Base-by-base conservation (phyloP, 768 basidiomycete species). In the Podaxis sp. region DNA sequence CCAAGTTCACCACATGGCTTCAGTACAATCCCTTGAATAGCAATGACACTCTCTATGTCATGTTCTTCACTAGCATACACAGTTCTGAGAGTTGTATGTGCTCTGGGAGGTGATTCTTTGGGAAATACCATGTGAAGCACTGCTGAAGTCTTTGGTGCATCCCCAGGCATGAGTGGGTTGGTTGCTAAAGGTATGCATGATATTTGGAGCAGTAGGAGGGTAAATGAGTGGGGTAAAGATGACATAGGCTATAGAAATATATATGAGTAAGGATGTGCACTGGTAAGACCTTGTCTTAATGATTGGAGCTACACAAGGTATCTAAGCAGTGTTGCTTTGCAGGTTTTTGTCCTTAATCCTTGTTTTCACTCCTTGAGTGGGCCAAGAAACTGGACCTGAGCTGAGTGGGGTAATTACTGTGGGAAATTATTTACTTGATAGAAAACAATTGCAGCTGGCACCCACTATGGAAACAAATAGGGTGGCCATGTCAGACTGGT, bases 11-110 rank as follows among this genome's bases (percentile, higher is more conserved):
- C 40, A 52, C 33, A 4, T 52, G 40, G 24, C 56, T 12, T 50
- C 62, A 26, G 3, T 51, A 64, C 4, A 62, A 50, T 10, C 17
- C 20, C 15, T 17, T 51, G 4, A 37, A 24, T 13, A 64, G 62
- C 30, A 41, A 41, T 12, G 17, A 17, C 57, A 28, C 2, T 57
- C 48, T 64, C 63, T 6, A 40, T 28, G 37, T 64, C 63, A 62
- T 63, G 64, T 22, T 3, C 63, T 60, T 26, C 63, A 37, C 63
- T 62, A 12, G 65, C 40, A 41, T 41, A 41, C 17, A 17, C 6
- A 64, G 51, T 22, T 33, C 56, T 22, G 65, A 66, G 44, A 56
- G 64, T 33, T 64, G 65, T 17, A 40, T 48, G 5, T 48, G 38
- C 37, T 66, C 55, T 33, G 11, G 40, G 40, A 13, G 40, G 13